A percentile compares a stretch with the other conserved stretches of the same genome.
These are phyloP conservation scores for Artemisia argyi DNA, from an alignment of 129 eudicot genomes.

Conservation along the genomic window DNA sequence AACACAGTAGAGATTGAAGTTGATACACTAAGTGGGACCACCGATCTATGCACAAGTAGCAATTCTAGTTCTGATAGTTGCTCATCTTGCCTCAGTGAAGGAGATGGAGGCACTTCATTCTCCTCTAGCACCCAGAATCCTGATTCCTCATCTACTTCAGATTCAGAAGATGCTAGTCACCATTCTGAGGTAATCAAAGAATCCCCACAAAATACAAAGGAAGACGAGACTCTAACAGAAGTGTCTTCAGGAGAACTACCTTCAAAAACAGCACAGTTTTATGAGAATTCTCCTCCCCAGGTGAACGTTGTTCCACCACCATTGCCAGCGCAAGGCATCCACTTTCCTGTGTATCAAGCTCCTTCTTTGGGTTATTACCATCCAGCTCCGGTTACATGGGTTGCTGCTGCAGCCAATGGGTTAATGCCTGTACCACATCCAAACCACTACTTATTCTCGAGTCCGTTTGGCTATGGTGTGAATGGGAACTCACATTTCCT, in stretches of 20 bases:
- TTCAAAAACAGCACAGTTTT: conserved; percentile 25
- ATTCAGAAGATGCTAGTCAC: conserved; percentile 73
- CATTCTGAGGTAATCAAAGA: conserved; percentile 60
- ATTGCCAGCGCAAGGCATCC: conserved; percentile 55
- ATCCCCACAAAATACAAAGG: conserved; percentile 27
- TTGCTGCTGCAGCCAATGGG: conserved; percentile 58
- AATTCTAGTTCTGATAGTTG: conserved; percentile 74
- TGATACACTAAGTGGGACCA: conserved; percentile 38
- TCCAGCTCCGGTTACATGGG: conserved; percentile 65
- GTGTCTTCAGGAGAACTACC: conserved; percentile 11
- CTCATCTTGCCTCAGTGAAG: conserved; percentile 89
- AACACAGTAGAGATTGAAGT: conserved; percentile 20
- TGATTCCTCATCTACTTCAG: conserved; percentile 65
- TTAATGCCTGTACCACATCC: conserved; percentile 64
- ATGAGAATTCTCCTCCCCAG: conserved; percentile 42
- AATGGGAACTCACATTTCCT: conserved; percentile 61
- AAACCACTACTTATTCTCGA: conserved; percentile 63
- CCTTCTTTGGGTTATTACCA: conserved; percentile 64
- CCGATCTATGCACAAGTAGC: conserved; percentile 45
- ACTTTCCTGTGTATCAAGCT: conserved; percentile 64
- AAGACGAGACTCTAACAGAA: conserved; percentile 24
- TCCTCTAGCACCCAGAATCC: conserved; percentile 59
- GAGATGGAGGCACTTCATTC: conserved; percentile 61
- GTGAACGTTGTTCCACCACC: conserved; percentile 45
- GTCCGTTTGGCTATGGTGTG: conserved; percentile 57